A percentile compares a stretch with the other conserved stretches of the same genome.
phyloP scores from a whole-genome alignment of 2,329 filamentous ascomycete genomes.

The Aspergillus pseudoviridinutans region DNA sequence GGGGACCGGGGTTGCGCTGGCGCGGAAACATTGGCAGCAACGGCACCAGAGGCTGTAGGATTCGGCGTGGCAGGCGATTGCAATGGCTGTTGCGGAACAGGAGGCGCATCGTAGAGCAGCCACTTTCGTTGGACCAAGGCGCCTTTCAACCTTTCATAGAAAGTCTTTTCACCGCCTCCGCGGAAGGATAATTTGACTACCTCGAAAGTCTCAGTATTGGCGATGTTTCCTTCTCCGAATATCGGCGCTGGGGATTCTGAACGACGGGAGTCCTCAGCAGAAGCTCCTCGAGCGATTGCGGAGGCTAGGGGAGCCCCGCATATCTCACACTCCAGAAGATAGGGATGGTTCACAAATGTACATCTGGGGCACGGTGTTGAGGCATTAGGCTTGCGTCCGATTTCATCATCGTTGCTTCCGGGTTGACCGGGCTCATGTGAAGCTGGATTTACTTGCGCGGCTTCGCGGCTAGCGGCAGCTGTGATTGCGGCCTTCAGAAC shows the following conservation, averaged over 20 bases:
- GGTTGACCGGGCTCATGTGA: slow-evolving; percentile 1
- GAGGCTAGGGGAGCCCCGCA: slow-evolving; percentile 74
- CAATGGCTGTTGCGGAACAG: slow-evolving; percentile 66
- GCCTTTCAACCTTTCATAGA: slow-evolving; percentile 81
- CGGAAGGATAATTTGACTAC: slow-evolving; percentile 91
- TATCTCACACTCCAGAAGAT: slow-evolving; percentile 80
- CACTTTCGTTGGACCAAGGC: slow-evolving; percentile 92
- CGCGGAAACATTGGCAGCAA: slow-evolving; percentile 17
- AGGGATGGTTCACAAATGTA: slow-evolving; percentile 91
- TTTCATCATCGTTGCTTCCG: slow-evolving; percentile 4
- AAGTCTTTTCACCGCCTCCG: slow-evolving; percentile 80
- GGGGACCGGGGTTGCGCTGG: slow-evolving; percentile 43
- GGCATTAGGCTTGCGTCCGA: slow-evolving; percentile 5
- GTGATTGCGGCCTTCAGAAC: slow-evolving; percentile 83
- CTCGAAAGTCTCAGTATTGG: slow-evolving; percentile 61
- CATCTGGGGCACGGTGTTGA: slow-evolving; percentile 69
- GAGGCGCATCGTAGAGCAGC: slow-evolving; percentile 85
- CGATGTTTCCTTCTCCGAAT: slow-evolving; percentile 45
- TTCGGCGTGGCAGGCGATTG: slow-evolving; percentile 30
- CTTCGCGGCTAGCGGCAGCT: slow-evolving; percentile 55
- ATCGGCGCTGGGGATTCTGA: slow-evolving; percentile 76
- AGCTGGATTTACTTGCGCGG: slow-evolving; percentile 10
- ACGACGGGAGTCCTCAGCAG: slow-evolving; percentile 37
- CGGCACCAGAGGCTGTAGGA: slow-evolving; percentile 22
- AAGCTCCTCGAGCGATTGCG: slow-evolving; percentile 41